These are phyloP conservation scores for Verticillium alfalfae DNA, from an alignment of 2,329 filamentous ascomycete genomes.

Conservation along the genomic window DNA sequence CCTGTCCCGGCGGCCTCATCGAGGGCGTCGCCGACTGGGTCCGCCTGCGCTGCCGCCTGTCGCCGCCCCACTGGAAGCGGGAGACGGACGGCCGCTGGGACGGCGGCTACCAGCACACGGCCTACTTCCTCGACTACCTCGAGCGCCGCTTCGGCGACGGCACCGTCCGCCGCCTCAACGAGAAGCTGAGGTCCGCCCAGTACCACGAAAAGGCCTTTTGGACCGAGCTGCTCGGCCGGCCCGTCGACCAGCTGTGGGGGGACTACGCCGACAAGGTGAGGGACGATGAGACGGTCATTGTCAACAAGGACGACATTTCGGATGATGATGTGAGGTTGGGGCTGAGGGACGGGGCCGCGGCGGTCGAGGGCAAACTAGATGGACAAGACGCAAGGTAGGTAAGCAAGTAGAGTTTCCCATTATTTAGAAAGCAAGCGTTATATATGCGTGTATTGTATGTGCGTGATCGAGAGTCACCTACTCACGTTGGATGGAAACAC, in stretches of 20 bases:
- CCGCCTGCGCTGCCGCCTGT: constrained; percentile 64
- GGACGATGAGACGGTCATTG: constrained; percentile 11
- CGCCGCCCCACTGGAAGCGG: constrained; percentile 77
- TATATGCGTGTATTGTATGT: too few relatives aligned
- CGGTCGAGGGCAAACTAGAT: not conserved
- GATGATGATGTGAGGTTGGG: constrained; percentile 7
- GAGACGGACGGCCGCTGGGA: constrained; percentile 66
- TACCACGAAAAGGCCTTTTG: constrained; percentile 65
- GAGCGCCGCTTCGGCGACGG: constrained; percentile 60
- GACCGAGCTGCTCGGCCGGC: constrained; percentile 60
- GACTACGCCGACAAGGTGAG: constrained; percentile 52
- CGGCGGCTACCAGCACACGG: constrained; percentile 83
- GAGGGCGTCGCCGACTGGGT: constrained; percentile 96
- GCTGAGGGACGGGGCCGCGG: not conserved
- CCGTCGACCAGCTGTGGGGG: constrained; percentile 66
- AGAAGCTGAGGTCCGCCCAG: constrained; percentile 53
- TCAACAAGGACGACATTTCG: constrained; percentile 15
- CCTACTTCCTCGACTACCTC: constrained; percentile 84
- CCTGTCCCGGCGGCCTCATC: constrained; percentile 69
- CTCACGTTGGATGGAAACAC: not conserved
- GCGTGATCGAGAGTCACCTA: too few relatives aligned
- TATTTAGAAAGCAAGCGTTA: too few relatives aligned
- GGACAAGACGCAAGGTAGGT: not conserved
- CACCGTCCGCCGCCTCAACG: constrained; percentile 60
- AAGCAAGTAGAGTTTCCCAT: not conserved